Percentiles rank a stretch among this genome's conserved stretches.
Conservation (phyloP, 257 asterid genomes). For the Solanum pimpinellifolium region DNA sequence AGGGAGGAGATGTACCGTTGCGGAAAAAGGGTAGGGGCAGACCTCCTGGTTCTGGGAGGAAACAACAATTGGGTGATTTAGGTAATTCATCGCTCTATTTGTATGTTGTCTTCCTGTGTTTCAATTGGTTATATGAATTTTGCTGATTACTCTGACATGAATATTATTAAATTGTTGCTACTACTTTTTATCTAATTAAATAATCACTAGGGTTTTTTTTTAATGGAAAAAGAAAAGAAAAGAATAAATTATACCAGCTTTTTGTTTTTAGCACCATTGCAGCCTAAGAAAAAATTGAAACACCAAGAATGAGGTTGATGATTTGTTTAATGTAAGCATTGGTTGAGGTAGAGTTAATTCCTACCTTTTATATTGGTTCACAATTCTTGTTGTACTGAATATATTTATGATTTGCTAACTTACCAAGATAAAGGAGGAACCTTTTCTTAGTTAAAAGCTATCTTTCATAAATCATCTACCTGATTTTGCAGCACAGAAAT, state of each 20-base stretch:
- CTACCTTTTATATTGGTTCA: background rate
- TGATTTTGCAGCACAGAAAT: background rate
- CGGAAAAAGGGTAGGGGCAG: slow-evolving; percentile 2
- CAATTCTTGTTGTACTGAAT: background rate
- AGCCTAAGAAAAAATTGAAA: background rate
- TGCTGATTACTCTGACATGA: background rate
- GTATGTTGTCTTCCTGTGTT: background rate
- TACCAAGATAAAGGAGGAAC: background rate
- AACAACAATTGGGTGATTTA: background rate
- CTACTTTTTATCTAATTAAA: background rate
- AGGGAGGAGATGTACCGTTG: background rate
- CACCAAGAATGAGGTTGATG: background rate
- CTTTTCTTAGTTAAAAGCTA: background rate
- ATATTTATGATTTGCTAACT: background rate
- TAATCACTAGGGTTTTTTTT: background rate
- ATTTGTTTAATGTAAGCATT: background rate
- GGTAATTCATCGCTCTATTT: background rate
- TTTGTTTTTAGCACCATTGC: background rate
- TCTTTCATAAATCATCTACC: background rate
- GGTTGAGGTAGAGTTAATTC: background rate
- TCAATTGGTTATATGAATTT: background rate
- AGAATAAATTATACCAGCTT: background rate
- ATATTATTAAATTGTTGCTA: background rate
- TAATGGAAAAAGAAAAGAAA: background rate
- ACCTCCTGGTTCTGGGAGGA: slow-evolving; percentile 1